Evolutionary conservation across 2,329 filamentous ascomycete species (phyloP).

Genomic region (Stachybotrys elegans): DNA sequence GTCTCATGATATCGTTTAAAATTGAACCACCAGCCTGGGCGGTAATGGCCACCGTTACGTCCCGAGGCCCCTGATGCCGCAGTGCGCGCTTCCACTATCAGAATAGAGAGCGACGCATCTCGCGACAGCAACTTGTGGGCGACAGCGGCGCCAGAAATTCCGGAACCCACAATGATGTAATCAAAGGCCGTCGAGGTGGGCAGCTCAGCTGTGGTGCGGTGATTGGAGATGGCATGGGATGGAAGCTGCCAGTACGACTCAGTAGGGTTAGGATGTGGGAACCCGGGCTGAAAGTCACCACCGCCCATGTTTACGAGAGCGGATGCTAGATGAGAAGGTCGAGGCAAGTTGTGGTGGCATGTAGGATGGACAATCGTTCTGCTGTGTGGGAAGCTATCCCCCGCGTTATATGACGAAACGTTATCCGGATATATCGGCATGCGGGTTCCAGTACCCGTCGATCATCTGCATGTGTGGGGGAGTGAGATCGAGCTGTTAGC

Average conservation of each 20-base stretch:
- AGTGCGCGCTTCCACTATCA: conserved; percentile 28
- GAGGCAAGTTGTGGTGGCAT: no score
- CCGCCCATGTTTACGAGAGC: no score
- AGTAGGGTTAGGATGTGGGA: conserved; percentile 22
- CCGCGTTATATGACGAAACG: no score
- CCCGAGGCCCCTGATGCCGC: conserved; percentile 28
- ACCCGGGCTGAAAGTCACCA: conserved; percentile 7
- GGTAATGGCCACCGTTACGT: conserved; percentile 28
- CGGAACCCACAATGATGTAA: conserved; percentile 16
- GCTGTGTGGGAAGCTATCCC: no score
- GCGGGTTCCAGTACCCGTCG: no score
- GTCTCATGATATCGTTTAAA: not conserved
- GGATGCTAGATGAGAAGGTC: no score
- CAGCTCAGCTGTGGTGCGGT: conserved; percentile 16
- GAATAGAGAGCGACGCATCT: conserved; percentile 15
- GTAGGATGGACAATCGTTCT: no score
- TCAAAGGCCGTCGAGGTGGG: conserved; percentile 5
- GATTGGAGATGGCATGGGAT: conserved; percentile 22
- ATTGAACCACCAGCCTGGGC: not conserved
- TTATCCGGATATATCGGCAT: no score
- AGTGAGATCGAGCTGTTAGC: no score
- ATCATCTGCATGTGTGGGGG: no score
- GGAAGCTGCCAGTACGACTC: conserved; percentile 27
- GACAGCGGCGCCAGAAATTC: conserved; percentile 11
- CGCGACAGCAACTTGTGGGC: conserved; percentile 12